Evolutionary conservation across 2,329 filamentous ascomycete genomes (phyloP).

Genomic region (Juglanconis oblonga): DNA sequence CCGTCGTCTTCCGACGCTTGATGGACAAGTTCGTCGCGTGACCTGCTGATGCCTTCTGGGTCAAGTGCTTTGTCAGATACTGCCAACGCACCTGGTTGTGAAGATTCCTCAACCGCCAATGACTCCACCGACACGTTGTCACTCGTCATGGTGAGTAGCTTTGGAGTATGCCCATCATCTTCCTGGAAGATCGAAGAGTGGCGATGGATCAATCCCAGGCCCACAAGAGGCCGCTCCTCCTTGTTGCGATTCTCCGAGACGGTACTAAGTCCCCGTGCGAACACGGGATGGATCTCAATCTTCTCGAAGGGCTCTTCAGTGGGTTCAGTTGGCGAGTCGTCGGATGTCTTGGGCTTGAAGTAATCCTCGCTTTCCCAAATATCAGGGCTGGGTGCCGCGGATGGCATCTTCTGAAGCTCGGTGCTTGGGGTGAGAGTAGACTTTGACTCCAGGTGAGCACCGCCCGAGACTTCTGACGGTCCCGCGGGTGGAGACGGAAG

Average conservation of each 20-base stretch:
- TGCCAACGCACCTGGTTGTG: background rate
- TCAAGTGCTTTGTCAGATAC: background rate
- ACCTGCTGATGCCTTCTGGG: background rate
- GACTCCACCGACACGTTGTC: conserved; percentile 22
- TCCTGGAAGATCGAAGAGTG: conserved; percentile 27
- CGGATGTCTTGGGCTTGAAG: conserved; percentile 23
- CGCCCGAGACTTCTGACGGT: background rate
- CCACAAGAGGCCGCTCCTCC: conserved; percentile 21
- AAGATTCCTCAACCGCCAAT: conserved; percentile 13
- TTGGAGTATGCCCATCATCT: conserved; percentile 28
- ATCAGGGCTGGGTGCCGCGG: conserved; percentile 21
- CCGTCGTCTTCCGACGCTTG: background rate
- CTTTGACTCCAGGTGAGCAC: background rate
- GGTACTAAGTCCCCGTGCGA: conserved; percentile 17
- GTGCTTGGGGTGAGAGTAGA: conserved; percentile 19
- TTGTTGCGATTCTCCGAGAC: conserved; percentile 14
- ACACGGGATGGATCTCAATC: conserved; percentile 24
- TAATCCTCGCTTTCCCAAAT: conserved; percentile 25
- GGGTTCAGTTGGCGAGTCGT: conserved; percentile 3
- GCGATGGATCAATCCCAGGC: conserved; percentile 27
- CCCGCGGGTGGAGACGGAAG: background rate
- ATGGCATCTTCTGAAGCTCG: conserved; percentile 10
- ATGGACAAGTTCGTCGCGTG: background rate
- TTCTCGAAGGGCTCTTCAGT: conserved; percentile 10
- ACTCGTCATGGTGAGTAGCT: conserved; percentile 27